A percentile compares a stretch with the other conserved stretches of the same genome.
Evolutionary conservation across 768 basidiomycete species (phyloP).

Genomic region (Rhodotorula diobovata): DNA sequence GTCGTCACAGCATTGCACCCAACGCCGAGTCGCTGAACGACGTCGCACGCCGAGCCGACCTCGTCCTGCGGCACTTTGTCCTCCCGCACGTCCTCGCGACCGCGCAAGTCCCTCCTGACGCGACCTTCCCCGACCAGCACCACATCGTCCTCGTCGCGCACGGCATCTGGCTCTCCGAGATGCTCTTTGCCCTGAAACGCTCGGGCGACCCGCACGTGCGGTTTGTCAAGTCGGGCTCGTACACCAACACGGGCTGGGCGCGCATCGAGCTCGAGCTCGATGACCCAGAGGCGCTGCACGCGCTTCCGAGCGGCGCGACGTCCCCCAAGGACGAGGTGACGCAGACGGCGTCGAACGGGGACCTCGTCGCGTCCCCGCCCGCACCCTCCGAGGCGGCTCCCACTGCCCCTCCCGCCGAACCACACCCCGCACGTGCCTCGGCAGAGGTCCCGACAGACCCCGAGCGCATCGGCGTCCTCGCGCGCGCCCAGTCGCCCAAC

Average conservation of each 20-base stretch:
- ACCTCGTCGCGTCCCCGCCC: not conserved
- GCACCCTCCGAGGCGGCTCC: conserved; percentile 27
- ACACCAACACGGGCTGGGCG: conserved; percentile 41
- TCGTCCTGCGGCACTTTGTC: conserved; percentile 48
- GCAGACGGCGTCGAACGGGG: not conserved
- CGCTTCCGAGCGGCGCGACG: not conserved
- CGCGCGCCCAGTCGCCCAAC: not conserved
- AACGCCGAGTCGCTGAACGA: conserved; percentile 50
- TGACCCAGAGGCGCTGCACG: not conserved
- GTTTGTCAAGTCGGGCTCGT: conserved; percentile 39
- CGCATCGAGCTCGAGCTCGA: conserved; percentile 44
- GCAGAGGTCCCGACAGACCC: no score
- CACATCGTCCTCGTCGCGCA: conserved; percentile 50
- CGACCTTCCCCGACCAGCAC: conserved; percentile 28
- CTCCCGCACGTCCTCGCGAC: conserved; percentile 45
- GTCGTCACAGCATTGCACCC: conserved; percentile 40
- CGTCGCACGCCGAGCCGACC: conserved; percentile 47
- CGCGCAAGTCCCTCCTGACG: not conserved
- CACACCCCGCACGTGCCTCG: not conserved
- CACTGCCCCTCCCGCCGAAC: not conserved
- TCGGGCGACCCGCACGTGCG: conserved; percentile 16
- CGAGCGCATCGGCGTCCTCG: not conserved
- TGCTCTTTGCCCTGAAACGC: conserved; percentile 46
- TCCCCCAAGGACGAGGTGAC: not conserved
- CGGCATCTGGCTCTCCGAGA: conserved; percentile 50